Conservation (phyloP, 2,329 filamentous ascomycete genomes). For the Paecilomyces niveus region DNA sequence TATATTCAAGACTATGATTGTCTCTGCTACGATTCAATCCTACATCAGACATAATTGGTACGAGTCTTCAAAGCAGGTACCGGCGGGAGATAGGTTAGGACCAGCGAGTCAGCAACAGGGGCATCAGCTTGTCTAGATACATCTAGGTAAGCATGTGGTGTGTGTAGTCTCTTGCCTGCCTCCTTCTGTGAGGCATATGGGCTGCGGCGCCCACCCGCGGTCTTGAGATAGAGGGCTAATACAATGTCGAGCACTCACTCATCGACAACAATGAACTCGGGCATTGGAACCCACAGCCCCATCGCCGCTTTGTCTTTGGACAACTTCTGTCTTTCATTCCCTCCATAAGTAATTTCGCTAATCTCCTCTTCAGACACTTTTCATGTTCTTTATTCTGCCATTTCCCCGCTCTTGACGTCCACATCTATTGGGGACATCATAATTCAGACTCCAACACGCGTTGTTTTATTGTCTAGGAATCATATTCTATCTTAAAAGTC, state of each 20-base stretch:
- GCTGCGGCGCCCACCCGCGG: background rate
- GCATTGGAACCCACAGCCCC: background rate
- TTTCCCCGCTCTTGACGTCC: background rate
- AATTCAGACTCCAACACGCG: background rate
- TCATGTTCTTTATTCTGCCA: background rate
- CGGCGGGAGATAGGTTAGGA: too few species aligned
- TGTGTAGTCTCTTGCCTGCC: too few species aligned
- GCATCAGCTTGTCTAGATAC: too few species aligned
- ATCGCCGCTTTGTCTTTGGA: background rate
- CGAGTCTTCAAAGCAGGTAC: too few species aligned
- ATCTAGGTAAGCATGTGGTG: too few species aligned
- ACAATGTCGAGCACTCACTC: background rate
- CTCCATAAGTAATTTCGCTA: background rate
- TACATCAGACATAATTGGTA: too few species aligned
- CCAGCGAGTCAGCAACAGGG: too few species aligned
- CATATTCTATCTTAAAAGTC: background rate
- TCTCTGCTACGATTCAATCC: too few species aligned
- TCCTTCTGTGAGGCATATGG: background rate
- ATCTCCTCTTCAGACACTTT: background rate
- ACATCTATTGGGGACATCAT: background rate
- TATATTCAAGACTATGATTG: too few species aligned
- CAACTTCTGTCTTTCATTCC: background rate
- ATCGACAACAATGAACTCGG: background rate
- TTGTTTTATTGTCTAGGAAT: background rate
- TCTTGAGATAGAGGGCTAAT: background rate